phyloP scores from a whole-genome alignment of 2,329 filamentous ascomycete genomes.

The Pseudogymnoascus pannorum region DNA sequence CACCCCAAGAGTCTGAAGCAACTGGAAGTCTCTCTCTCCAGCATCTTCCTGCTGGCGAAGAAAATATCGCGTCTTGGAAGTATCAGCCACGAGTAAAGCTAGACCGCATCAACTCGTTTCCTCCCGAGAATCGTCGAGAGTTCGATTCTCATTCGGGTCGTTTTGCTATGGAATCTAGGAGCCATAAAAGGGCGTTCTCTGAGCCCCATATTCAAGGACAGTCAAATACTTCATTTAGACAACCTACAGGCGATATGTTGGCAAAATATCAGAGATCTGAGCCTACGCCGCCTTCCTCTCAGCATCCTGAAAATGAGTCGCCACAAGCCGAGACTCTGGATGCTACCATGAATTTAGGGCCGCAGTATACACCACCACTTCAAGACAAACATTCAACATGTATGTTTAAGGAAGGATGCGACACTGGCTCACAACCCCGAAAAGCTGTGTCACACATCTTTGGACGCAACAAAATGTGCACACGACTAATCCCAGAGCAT shows the following conservation, averaged over 20 bases:
- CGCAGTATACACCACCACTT: background rate
- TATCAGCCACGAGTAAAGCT: background rate
- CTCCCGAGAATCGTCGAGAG: background rate
- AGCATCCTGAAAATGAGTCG: background rate
- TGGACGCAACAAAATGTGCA: constrained; percentile 73
- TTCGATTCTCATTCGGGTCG: background rate
- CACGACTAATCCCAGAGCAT: constrained; percentile 57
- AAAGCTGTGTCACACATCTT: constrained; percentile 79
- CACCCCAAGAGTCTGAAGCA: background rate
- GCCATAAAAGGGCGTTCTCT: background rate
- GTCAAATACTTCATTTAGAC: background rate
- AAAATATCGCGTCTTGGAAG: background rate
- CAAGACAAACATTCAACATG: constrained; percentile 31
- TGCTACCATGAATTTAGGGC: background rate
- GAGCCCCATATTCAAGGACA: background rate
- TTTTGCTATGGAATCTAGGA: background rate
- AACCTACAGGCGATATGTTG: background rate
- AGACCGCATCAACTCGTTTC: background rate
- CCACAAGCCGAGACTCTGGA: background rate
- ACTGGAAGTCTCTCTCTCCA: background rate
- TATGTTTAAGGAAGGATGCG: constrained; percentile 50
- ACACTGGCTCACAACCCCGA: constrained; percentile 53
- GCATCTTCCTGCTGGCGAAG: background rate
- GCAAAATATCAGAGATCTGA: background rate
- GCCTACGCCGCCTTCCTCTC: background rate